Evolutionary conservation across 2,329 filamentous ascomycete genomes (phyloP).

Genomic region (Neocatenulostroma microsporum): DNA sequence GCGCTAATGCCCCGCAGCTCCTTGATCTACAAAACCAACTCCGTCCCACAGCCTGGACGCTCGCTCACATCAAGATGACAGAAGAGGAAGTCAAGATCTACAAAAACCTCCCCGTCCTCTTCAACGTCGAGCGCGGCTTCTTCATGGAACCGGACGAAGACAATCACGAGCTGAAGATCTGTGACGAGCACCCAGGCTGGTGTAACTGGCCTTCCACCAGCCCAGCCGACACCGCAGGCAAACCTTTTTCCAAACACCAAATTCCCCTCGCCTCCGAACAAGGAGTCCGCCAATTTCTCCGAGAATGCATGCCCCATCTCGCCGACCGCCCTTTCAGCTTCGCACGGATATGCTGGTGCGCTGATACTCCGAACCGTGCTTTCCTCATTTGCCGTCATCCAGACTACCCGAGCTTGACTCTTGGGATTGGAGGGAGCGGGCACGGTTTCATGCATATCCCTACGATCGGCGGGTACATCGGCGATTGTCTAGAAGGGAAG

Average conservation of each 20-base stretch:
- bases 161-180: no score
- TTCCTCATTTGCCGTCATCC: constrained; percentile 49
- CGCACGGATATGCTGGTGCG: constrained; percentile 50
- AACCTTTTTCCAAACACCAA: constrained; percentile 40
- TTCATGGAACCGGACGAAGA: constrained; percentile 45
- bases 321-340: constrained; percentile 43
- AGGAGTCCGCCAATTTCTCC: constrained; percentile 43
- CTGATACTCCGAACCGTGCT: constrained; percentile 48
- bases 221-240: constrained; percentile 27
- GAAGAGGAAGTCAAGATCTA: constrained; percentile 39
- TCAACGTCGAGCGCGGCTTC: constrained; percentile 44
- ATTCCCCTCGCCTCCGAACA: constrained; percentile 42
- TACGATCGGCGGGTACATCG: constrained; percentile 44
- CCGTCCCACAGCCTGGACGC: no score
- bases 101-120: constrained; percentile 43
- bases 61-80: constrained; percentile 45
- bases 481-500: constrained; percentile 40
- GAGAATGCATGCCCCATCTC: constrained; percentile 48
- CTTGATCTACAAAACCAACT: constrained; percentile 46
- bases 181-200: constrained; percentile 53
- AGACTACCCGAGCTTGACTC: constrained; percentile 34
- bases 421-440: constrained; percentile 47
- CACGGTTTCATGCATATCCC: constrained; percentile 50
- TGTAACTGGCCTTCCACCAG: constrained; percentile 37
- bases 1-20: constrained; percentile 41